Conservation (phyloP, 2,329 filamentous ascomycete genomes). For the Trichoderma sp. region DNA sequence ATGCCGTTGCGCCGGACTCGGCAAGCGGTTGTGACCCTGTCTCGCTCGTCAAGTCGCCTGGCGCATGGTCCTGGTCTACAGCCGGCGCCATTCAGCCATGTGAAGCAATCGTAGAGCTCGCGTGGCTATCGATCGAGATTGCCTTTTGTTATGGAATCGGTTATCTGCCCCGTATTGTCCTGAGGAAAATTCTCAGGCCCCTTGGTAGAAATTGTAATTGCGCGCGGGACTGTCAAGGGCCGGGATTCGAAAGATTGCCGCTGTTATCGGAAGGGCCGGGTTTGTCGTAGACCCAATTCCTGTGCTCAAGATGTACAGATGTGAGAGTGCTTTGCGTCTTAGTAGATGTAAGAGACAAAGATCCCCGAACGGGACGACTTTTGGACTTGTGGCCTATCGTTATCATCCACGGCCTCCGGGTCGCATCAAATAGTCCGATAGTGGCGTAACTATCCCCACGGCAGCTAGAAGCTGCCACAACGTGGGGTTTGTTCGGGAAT, state of each 20-base stretch:
- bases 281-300: background rate
- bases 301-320: background rate
- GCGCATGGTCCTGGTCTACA: constrained; percentile 29
- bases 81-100: constrained; percentile 38
- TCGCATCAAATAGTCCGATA: background rate
- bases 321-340: background rate
- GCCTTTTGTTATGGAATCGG: background rate
- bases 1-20: background rate
- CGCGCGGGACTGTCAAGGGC: background rate
- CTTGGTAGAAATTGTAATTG: background rate
- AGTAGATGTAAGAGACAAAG: constrained; percentile 3
- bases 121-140: constrained; percentile 4
- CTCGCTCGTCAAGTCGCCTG: constrained; percentile 25
- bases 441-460: constrained; percentile 14
- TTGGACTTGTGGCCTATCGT: constrained; percentile 5
- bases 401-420: background rate
- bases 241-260: background rate
- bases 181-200: background rate
- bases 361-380: background rate
- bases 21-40: constrained; percentile 19
- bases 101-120: constrained; percentile 16
- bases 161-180: background rate
- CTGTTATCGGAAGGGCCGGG: background rate
- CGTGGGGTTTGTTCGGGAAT: constrained; percentile 10
- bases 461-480: constrained; percentile 11